phyloP scores from a whole-genome alignment of 192 early-diverging fungal species.

The Coemansia sp. region DNA sequence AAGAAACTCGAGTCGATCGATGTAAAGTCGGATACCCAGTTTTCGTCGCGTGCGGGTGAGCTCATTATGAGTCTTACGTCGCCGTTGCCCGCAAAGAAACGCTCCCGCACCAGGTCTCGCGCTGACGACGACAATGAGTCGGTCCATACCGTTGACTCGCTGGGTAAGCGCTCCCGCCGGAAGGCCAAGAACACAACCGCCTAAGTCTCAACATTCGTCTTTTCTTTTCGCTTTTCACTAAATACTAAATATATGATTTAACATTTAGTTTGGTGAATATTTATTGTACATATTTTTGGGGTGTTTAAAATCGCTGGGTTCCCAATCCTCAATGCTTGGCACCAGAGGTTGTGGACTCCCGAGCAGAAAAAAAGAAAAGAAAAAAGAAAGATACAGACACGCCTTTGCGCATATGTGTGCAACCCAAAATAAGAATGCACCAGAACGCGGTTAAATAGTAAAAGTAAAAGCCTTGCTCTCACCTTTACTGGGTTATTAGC shows the following conservation, averaged over 20 bases:
- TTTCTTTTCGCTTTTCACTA: background rate
- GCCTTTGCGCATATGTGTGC: constrained; percentile 2
- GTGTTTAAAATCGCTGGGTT: background rate
- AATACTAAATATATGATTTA: no score
- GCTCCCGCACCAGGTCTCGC: constrained; percentile 31
- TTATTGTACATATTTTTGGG: constrained; percentile 45
- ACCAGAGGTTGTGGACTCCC: background rate
- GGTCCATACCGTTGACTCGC: constrained; percentile 21
- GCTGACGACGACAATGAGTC: constrained; percentile 44
- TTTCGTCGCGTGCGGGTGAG: constrained; percentile 46
- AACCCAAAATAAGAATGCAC: constrained; percentile 5
- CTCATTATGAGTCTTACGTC: constrained; percentile 51
- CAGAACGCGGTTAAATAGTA: background rate
- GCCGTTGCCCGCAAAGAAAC: constrained; percentile 37
- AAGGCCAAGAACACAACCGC: constrained; percentile 37
- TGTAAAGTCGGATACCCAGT: constrained; percentile 6
- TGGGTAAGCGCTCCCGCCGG: constrained; percentile 42
- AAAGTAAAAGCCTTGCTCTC: background rate
- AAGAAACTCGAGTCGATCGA: constrained; percentile 2
- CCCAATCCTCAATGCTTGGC: background rate
- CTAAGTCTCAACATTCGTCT: background rate
- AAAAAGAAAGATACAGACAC: constrained; percentile 11
- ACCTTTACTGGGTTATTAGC: background rate
- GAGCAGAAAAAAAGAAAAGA: constrained; percentile 7
- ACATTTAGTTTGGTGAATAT: background rate